Evolutionary conservation across 306 rosid species (phyloP).

Genomic region (Urtica urens): DNA sequence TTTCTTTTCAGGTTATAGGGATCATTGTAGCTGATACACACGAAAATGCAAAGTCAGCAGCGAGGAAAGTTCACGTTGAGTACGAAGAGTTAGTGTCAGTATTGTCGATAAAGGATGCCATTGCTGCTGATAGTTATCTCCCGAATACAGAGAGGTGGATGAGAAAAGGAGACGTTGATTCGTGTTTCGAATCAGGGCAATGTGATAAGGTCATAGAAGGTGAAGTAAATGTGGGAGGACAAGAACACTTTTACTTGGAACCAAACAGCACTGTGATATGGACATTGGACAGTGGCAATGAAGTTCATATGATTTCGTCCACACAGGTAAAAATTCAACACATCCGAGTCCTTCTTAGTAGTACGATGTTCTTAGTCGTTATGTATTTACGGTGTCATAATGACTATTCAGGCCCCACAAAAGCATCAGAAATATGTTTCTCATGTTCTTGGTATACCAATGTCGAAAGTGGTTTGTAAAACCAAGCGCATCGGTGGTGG

Average conservation of each 20-base stretch:
- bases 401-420: slow-evolving; percentile 70
- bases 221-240: slow-evolving; percentile 86
- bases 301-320: slow-evolving; percentile 94
- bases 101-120: slow-evolving; percentile 75
- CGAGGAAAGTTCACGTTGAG: slow-evolving; percentile 49
- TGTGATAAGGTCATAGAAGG: slow-evolving; percentile 79
- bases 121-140: slow-evolving; percentile 62
- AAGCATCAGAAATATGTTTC: slow-evolving; percentile 88
- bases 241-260: slow-evolving; percentile 96
- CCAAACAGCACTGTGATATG: slow-evolving; percentile 69
- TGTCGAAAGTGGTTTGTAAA: slow-evolving; percentile 94
- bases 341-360: background rate
- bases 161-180: slow-evolving; percentile 69
- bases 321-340: slow-evolving; percentile 60
- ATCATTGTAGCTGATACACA: slow-evolving; percentile 89
- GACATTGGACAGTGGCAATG: slow-evolving; percentile 84
- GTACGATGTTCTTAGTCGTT: background rate
- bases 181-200: slow-evolving; percentile 60
- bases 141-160: slow-evolving; percentile 59
- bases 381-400: slow-evolving; percentile 7
- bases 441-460: slow-evolving; percentile 79
- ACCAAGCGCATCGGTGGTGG: slow-evolving; percentile 97
- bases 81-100: slow-evolving; percentile 83
- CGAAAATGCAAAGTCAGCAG: slow-evolving; percentile 86
- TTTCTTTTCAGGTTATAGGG: slow-evolving; percentile 61